A percentile compares a stretch with the other conserved stretches of the same genome.
Conservation (phyloP, 352 stramenopile genomes). For the Phytopythium vexans region DNA sequence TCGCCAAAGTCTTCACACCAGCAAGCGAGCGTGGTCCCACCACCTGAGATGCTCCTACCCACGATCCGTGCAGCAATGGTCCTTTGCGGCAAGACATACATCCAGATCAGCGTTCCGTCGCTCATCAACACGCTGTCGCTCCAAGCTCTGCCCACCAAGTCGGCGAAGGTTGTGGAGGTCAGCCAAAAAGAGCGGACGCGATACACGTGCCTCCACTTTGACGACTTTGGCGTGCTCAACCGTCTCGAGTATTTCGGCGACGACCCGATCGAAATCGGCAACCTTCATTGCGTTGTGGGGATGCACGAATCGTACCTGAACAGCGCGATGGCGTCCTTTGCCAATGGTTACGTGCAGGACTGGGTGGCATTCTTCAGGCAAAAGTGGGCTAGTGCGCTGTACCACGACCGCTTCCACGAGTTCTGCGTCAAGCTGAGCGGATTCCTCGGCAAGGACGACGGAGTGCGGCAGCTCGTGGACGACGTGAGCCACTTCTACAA, state of each 20-base stretch:
- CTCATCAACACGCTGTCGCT: slow-evolving; percentile 68
- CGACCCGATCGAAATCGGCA: slow-evolving; percentile 47
- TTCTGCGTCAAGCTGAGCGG: slow-evolving; percentile 59
- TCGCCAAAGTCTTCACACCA: slow-evolving; percentile 3
- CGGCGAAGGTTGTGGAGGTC: slow-evolving; percentile 4
- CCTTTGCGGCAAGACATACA: slow-evolving; percentile 52
- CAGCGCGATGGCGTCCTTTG: slow-evolving; percentile 68
- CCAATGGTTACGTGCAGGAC: slow-evolving; percentile 65
- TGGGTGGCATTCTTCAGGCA: slow-evolving; percentile 84
- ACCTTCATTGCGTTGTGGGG: slow-evolving; percentile 75
- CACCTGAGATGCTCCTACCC: slow-evolving; percentile 68
- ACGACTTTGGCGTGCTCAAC: slow-evolving; percentile 70
- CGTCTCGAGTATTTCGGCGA: slow-evolving; percentile 70
- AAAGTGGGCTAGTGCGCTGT: slow-evolving; percentile 72
- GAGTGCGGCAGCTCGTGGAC: slow-evolving; percentile 58
- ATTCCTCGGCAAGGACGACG: slow-evolving; percentile 68
- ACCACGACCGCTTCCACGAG: slow-evolving; percentile 76
- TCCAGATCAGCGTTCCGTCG: slow-evolving; percentile 70
- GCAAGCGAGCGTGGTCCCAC: slow-evolving; percentile 34
- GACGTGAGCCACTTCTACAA: slow-evolving; percentile 54
- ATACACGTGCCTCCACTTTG: slow-evolving; percentile 73
- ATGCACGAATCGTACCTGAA: slow-evolving; percentile 88
- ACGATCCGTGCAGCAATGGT: slow-evolving; percentile 44
- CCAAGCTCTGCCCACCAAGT: slow-evolving; percentile 52
- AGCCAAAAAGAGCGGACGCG: slow-evolving; percentile 16